Evolutionary conservation across 2,329 filamentous ascomycete species (phyloP).

Genomic region (Chaetomiaceae sp.): DNA sequence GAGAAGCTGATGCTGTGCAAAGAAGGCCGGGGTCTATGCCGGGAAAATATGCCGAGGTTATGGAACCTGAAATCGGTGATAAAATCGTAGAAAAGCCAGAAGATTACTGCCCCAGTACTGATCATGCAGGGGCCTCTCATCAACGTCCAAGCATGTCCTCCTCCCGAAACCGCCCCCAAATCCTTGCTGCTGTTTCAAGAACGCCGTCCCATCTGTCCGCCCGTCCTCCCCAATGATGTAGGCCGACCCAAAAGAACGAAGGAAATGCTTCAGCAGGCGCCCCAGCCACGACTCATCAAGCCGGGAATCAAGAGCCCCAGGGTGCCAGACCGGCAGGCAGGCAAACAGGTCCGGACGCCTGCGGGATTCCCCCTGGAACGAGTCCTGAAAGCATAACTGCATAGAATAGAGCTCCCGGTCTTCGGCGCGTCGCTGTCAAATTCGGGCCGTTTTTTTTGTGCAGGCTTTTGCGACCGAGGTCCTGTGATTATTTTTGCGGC

Average conservation of each 20-base stretch:
- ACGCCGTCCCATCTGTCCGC: slow-evolving; percentile 12
- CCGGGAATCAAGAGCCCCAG: neutral
- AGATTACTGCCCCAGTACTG: slow-evolving; percentile 13
- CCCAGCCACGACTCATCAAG: neutral
- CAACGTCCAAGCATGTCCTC: slow-evolving; percentile 7
- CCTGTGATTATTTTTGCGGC: neutral
- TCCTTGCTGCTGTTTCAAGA: slow-evolving; percentile 9
- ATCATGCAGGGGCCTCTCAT: slow-evolving; percentile 9
- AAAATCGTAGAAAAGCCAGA: slow-evolving; percentile 16
- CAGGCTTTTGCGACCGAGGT: no score
- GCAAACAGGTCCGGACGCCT: neutral
- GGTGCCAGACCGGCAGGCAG: neutral
- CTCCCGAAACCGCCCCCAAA: neutral
- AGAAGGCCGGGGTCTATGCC: slow-evolving; percentile 16
- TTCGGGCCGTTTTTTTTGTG: neutral
- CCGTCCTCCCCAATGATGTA: slow-evolving; percentile 2
- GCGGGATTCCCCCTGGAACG: neutral
- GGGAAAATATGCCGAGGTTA: slow-evolving; percentile 10
- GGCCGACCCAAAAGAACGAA: slow-evolving; percentile 2
- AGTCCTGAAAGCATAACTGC: neutral
- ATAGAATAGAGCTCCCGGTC: neutral
- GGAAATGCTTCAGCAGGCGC: neutral
- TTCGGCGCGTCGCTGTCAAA: neutral
- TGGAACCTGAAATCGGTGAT: slow-evolving; percentile 14
- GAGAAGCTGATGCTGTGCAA: slow-evolving; percentile 2